Percentiles rank a stretch among this genome's conserved stretches.
Evolutionary conservation across 73 alveolate genomes (phyloP).

Genomic region (Effrenium voratum): DNA sequence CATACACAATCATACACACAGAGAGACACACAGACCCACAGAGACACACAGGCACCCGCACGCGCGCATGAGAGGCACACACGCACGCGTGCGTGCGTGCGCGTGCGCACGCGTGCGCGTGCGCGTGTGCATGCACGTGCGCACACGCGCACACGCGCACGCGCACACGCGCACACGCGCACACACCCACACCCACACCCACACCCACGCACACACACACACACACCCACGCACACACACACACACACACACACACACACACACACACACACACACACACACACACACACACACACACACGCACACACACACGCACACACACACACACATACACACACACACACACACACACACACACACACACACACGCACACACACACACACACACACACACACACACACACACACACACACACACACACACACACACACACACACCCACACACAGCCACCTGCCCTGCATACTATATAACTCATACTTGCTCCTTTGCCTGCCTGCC

Average conservation of each 20-base stretch:
- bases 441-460: background rate
- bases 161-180: background rate
- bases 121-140: background rate
- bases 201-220: conserved; percentile 44
- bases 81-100: background rate
- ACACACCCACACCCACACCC: background rate
- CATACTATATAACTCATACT: too few relatives aligned
- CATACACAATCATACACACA: background rate
- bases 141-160: background rate
- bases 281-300: conserved; percentile 49
- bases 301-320: conserved; percentile 52
- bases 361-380: conserved; percentile 66
- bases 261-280: conserved; percentile 49
- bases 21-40: background rate
- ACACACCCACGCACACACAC: conserved; percentile 34
- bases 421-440: conserved; percentile 57
- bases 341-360: conserved; percentile 65
- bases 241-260: conserved; percentile 53
- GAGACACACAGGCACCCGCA: background rate
- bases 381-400: conserved; percentile 62
- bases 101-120: background rate
- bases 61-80: background rate
- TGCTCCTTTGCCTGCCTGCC: too few relatives aligned
- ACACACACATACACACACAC: conserved; percentile 61
- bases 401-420: conserved; percentile 65